Evolutionary conservation across 495 filamentous ascomycete species (phyloP), one percentile per base, ranked within the genome.

Genomic region (Trichoderma reesei): DNA sequence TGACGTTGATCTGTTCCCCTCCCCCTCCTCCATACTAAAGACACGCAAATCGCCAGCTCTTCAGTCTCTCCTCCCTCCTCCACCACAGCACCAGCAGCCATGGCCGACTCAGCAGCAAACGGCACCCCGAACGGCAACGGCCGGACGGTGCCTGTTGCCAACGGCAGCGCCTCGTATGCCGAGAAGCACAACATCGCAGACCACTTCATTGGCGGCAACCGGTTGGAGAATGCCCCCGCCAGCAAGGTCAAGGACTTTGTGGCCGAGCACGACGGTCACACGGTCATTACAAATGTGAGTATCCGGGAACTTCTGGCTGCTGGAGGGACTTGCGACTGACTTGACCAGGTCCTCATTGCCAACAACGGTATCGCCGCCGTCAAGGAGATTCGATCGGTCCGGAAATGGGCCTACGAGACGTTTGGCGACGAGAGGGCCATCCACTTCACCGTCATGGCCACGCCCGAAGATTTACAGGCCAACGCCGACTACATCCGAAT

Each of bases 301-400:
- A 13, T 26, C 26, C 26, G 26, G 26, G 1, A 26, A 26, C 26
- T 1, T 26, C 26, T 26, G 0, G 26, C 26, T 54, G 14, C 71
- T 67, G 59, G 26, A 26, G 26, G 26, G 26, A 67, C 63, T 34
- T 60, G 1, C 3, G 59, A 13, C 41, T 18, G 4, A 18, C 59
- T 34, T 1, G 13, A 62, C 20, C 72, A 98, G 94, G 91, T 99
- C 33, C 85, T 99, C 65, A 99, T 99, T 75, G 94, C 94, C 74
- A 99, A 99, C 80, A 99, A 99, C 80, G 94, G 94, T 84, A 99
- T 99, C 76, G 94, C 94, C 16, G 94, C 94, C 66, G 94, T 99
- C 70, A 99, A 99, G 77, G 93, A 98, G 78, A 99, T 99, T 70
- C 84, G 94, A 69, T 96, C 92, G 36, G 92, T 99, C 67, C 87